phyloP scores from a whole-genome alignment of 192 early-diverging fungal genomes.

The Backusella macrospora region DNA sequence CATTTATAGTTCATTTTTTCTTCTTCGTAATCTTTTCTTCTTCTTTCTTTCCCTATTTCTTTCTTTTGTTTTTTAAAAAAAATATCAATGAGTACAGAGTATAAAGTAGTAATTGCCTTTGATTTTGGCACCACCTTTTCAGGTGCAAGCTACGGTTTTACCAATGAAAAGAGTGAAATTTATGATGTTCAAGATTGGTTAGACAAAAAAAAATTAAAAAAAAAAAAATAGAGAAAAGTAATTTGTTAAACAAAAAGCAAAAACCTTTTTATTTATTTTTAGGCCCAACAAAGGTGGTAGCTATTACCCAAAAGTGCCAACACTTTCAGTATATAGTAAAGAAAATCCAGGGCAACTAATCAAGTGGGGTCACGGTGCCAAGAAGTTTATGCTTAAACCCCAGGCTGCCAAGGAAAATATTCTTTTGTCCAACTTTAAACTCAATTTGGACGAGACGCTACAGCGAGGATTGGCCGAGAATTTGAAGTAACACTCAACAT shows the following conservation, averaged over 20 bases:
- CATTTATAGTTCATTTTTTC: no score
- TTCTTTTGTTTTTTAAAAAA: background rate
- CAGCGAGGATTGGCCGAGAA: conserved; percentile 43
- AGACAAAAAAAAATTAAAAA: background rate
- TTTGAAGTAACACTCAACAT: conserved; percentile 31
- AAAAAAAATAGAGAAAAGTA: background rate
- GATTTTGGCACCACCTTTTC: conserved; percentile 54
- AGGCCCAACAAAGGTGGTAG: conserved; percentile 40
- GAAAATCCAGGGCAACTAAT: conserved; percentile 39
- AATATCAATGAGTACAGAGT: background rate
- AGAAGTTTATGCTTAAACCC: conserved; percentile 26
- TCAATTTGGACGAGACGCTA: conserved; percentile 49
- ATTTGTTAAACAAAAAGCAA: no score
- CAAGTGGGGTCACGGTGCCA: conserved; percentile 51
- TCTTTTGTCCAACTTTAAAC: conserved; percentile 53
- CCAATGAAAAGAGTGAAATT: conserved; percentile 44
- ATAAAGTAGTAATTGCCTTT: conserved; percentile 37
- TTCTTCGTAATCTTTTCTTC: background rate
- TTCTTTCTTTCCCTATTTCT: no score
- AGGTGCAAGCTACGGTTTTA: conserved; percentile 49
- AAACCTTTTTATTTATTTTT: background rate
- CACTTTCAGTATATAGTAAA: conserved; percentile 45
- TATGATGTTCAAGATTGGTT: conserved; percentile 51
- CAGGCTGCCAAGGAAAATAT: conserved; percentile 19
- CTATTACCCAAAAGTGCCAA: conserved; percentile 51